Conservation (phyloP, 371 early-diverging fungal species). For the Apophysomyces ossiformis region DNA sequence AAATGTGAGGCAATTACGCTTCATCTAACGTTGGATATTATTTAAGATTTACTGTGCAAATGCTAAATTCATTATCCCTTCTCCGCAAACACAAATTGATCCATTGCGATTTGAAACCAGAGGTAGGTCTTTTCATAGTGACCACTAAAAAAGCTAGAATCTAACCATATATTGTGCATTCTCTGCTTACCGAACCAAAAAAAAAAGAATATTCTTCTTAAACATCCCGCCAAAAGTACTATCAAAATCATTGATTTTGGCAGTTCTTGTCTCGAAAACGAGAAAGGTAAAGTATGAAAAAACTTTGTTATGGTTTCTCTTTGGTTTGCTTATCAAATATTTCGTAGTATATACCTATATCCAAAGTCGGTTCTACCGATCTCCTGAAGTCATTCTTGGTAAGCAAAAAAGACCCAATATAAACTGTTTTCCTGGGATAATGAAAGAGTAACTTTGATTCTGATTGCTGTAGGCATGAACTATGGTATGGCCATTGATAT, state of each 20-base stretch:
- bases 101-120: slow-evolving; percentile 98
- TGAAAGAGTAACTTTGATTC: not conserved
- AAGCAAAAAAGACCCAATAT: not conserved
- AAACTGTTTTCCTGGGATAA: not conserved
- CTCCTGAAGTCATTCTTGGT: slow-evolving; percentile 95
- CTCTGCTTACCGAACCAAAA: too few relatives aligned
- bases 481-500: slow-evolving; percentile 96
- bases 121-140: slow-evolving; percentile 50
- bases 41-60: slow-evolving; percentile 76
- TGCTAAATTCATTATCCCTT: slow-evolving; percentile 79
- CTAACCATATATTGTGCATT: too few relatives aligned
- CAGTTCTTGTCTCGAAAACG: slow-evolving; percentile 79
- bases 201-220: slow-evolving; percentile 67
- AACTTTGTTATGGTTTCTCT: not conserved
- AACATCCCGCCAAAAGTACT: slow-evolving; percentile 56
- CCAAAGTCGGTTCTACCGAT: slow-evolving; percentile 95
- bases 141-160: too few relatives aligned
- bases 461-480: slow-evolving; percentile 33
- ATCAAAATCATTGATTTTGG: slow-evolving; percentile 98
- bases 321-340: not conserved
- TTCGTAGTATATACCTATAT: slow-evolving; percentile 87
- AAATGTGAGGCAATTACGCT: slow-evolving; percentile 20
- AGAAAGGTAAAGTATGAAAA: slow-evolving; percentile 40
- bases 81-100: slow-evolving; percentile 78
- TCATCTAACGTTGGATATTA: too few relatives aligned